Base-by-base conservation (phyloP, 306 rosid genomes). In the Bauhinia variegata region DNA sequence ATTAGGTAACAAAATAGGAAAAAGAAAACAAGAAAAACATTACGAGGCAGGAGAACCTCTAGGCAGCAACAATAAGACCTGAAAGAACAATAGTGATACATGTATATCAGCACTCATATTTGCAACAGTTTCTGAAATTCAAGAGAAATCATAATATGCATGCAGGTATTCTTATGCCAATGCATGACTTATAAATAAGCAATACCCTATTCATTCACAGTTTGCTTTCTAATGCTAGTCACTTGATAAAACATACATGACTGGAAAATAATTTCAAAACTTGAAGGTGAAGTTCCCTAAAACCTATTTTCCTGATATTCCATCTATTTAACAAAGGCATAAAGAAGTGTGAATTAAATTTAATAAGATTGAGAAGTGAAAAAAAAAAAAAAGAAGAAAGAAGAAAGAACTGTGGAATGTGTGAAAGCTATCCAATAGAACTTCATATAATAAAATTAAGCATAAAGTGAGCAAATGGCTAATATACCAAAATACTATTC, bases 21-120 rank as follows among this genome's bases (percentile, higher is more conserved):
- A 23, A 23, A 1, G 28, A 23, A 23, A 23, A 23, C 28, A 23
- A 23, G 28, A 23, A 23, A 23, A 23, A 23, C 78, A 78, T 67
- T 60, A 75, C 47, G 78, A 54, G 67, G 59, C 75, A 67, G 53
- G 31, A 62, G 44, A 67, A 13, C 44, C 60, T 37, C 70, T 61
- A 67, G 50, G 75, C 66, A 67, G 38, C 13, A 44, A 53, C 48
- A 73, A 65, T 33, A 71, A 59, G 33, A 80, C 85, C 85, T 80
- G 82, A 63, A 80, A 78, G 55, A 59, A 34, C 28, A 72, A 62
- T 30, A 67, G 9, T 4, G 0, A 23, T 6, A 71, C 30, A 60
- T 11, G 47, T 3, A 54, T 33, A 72, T 72, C 55, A 76, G 46
- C 50, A 41, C 36, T 53, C 34, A 42, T 34, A 34, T 3, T 31